Evolutionary conservation across 768 basidiomycete genomes (phyloP), one percentile per base, ranked within the genome.

Genomic region (Trametes cingulata): DNA sequence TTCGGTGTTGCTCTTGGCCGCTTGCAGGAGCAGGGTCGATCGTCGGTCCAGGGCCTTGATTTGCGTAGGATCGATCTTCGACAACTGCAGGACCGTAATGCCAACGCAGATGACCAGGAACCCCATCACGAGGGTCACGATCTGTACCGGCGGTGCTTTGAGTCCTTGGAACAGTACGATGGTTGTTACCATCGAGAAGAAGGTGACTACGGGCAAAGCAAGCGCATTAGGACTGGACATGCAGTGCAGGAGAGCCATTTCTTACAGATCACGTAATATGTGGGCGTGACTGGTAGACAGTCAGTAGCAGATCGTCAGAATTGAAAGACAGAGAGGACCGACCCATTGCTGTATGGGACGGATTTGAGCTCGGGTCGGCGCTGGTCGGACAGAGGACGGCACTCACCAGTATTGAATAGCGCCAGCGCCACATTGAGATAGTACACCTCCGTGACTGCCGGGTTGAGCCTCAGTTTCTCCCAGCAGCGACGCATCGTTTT

Each of bases 341-440:
- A 86, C 85, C 87, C 86, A 90, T 88, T 61, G 85, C 85, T 86
- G 49, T 24, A 53, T n/a, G n/a, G n/a, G n/a, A n/a, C n/a, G n/a
- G n/a, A n/a, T n/a, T n/a, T n/a, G 55, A 69, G n/a, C n/a, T n/a
- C n/a, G n/a, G n/a, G n/a, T n/a, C n/a, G n/a, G n/a, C n/a, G n/a
- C 59, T 59, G 62, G n/a, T 53, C 36, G 17, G 48, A 47, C 37
- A 17, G 13, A 27, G n/a, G 29, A 25, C 1, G 7, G 37, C 65
- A 66, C 85, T 63, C 62, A 88, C 88, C 90, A 55, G 91, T 91
- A 75, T 97, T 96, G 80, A 95, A 98, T 36, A 98, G 77, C 58
- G 95, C 97, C 60, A 99, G 85, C 17, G 97, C 97, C 60, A 95
- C 87, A 75, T 97, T 98, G 60, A 98, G 82, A 76, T 93, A 98